A percentile compares a stretch with the other conserved stretches of the same genome.
These are phyloP conservation scores for Podospora fimiseda DNA, from an alignment of 495 filamentous ascomycete species.

Conservation along the genomic window DNA sequence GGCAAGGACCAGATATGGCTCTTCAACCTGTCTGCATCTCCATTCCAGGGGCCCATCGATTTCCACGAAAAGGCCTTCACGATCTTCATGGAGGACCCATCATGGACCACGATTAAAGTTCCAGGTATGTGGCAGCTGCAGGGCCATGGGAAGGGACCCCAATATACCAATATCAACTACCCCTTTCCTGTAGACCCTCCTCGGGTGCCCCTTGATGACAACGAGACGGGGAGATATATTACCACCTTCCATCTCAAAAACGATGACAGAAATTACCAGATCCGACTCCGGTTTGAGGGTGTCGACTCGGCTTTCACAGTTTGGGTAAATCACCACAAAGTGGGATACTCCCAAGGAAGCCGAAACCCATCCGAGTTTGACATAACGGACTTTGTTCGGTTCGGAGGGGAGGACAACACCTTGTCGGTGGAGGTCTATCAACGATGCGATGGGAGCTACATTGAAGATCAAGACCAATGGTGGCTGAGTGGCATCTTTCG, in stretches of 20 bases:
- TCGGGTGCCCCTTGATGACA: conserved; percentile 53
- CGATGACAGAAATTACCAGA: conserved; percentile 34
- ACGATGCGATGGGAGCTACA: conserved; percentile 59
- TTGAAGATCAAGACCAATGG: conserved; percentile 61
- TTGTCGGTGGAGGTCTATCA: conserved; percentile 62
- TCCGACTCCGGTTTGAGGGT: conserved; percentile 60
- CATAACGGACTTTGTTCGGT: conserved; percentile 44
- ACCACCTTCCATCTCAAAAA: conserved; percentile 40
- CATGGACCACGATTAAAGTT: conserved; percentile 55
- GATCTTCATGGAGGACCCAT: conserved; percentile 13
- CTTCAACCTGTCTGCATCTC: conserved; percentile 48
- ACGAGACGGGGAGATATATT: conserved; percentile 60
- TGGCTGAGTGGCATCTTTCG: conserved; percentile 63
- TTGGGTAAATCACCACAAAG: conserved; percentile 57
- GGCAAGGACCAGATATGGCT: conserved; percentile 45
- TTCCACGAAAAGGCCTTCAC: conserved; percentile 31
- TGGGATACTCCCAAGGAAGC: conserved; percentile 64
- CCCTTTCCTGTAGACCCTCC: conserved; percentile 60
- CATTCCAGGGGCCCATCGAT: conserved; percentile 40
- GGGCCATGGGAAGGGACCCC: conserved; percentile 54
- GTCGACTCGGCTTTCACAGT: conserved; percentile 64
- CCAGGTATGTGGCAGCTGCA: conserved; percentile 69
- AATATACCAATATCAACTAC: conserved; percentile 60
- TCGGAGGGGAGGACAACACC: conserved; percentile 42
- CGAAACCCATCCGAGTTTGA: conserved; percentile 66